Evolutionary conservation across 805 yeast genomes (phyloP).

Genomic region (Saccharomycopsis amapae): DNA sequence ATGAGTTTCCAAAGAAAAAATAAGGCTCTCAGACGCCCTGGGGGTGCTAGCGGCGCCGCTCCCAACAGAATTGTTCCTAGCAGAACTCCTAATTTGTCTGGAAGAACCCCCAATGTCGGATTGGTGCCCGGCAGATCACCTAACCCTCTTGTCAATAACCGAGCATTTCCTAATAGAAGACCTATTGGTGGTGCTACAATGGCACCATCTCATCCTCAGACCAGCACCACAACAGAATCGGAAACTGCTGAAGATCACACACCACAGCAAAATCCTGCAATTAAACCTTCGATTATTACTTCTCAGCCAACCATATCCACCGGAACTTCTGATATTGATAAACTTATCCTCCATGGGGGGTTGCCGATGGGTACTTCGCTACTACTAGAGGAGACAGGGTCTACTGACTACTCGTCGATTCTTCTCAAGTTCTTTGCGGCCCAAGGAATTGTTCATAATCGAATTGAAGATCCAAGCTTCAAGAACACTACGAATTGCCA

Average conservation of each 20-base stretch:
- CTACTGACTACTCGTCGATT: constrained; percentile 79
- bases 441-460: constrained; percentile 65
- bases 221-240: constrained; percentile 27
- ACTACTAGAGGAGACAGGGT: constrained; percentile 73
- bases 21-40: constrained; percentile 6
- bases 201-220: neutral
- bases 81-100: neutral
- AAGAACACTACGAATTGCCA: constrained; percentile 22
- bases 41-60: constrained; percentile 4
- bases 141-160: too few species aligned
- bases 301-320: constrained; percentile 75
- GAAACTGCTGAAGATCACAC: neutral
- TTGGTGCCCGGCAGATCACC: too few species aligned
- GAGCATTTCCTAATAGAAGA: neutral
- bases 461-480: constrained; percentile 41
- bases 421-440: constrained; percentile 63
- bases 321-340: constrained; percentile 72
- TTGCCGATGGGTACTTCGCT: constrained; percentile 70
- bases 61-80: constrained; percentile 1
- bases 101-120: neutral
- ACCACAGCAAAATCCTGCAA: constrained; percentile 39
- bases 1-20: constrained; percentile 20
- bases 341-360: constrained; percentile 71
- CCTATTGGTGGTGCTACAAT: neutral
- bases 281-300: constrained; percentile 69